These are phyloP conservation scores for Hypoxylon sp. DNA, from an alignment of 2,329 filamentous ascomycete genomes.

Conservation along the genomic window DNA sequence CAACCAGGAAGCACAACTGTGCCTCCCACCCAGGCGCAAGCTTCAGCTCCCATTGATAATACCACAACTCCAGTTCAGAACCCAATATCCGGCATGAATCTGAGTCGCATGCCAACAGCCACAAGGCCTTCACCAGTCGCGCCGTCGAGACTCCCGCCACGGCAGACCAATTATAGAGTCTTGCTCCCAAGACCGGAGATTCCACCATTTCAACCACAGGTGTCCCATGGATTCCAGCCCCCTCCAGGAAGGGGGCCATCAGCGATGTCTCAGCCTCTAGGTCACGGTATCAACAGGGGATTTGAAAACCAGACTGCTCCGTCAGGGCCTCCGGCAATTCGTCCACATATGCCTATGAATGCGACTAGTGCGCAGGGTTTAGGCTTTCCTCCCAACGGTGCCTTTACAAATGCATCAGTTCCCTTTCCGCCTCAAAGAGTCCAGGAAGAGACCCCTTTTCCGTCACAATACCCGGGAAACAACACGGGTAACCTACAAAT, in stretches of 20 bases:
- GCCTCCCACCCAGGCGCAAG: slow-evolving; percentile 12
- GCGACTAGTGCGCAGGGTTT: neutral
- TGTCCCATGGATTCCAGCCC: slow-evolving; percentile 7
- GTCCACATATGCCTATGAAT: neutral
- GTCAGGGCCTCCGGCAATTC: slow-evolving; percentile 5
- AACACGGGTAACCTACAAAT: neutral
- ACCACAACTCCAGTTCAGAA: neutral
- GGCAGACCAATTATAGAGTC: slow-evolving; percentile 4
- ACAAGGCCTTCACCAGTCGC: neutral
- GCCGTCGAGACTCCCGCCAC: neutral
- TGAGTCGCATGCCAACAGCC: slow-evolving; percentile 1
- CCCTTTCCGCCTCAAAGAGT: neutral
- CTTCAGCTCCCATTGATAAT: neutral
- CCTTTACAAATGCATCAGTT: neutral
- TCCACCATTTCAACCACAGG: slow-evolving; percentile 10
- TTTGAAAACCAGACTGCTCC: slow-evolving; percentile 3
- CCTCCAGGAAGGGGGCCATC: neutral
- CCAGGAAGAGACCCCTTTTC: neutral
- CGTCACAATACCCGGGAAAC: neutral
- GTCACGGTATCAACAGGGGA: neutral
- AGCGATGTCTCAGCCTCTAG: slow-evolving; percentile 1
- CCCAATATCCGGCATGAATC: neutral
- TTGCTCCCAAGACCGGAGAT: slow-evolving; percentile 8
- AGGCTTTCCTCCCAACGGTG: neutral
- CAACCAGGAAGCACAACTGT: slow-evolving; percentile 11